Base-by-base conservation (phyloP, 176 grass and related monocot species). In the Echinochloa phyllopogon region DNA sequence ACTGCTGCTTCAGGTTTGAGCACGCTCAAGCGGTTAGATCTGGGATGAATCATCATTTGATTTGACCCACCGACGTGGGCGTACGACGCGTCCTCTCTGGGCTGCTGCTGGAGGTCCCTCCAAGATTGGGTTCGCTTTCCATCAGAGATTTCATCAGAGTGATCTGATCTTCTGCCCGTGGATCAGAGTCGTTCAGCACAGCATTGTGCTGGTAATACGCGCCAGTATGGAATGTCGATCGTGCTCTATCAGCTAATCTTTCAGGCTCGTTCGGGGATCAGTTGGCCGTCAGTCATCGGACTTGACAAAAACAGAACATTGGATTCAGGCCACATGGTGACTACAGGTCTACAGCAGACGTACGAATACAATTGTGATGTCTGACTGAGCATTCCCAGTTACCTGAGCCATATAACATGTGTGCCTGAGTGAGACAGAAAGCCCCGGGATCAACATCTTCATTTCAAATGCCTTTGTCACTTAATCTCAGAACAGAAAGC, bases 1-100 rank as follows among this genome's bases (percentile, higher is more conserved):
- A n/a, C n/a, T 18, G 48, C 47, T 14, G 73, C 74, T 23, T 47
- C 21, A 21, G 65, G 65, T 41, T 53, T 79, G 63, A 37, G 23
- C 17, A 70, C 83, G 61, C 18, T 11, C 16, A n/a, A 15, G 16
- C 23, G 43, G 38, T 82, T 75, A 71, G 88, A 86, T 90, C 77
- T 89, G 53, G 83, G 5, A 77, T 37, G 52, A 60, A 6, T 0
- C 50, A 69, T 62, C 42, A 69, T 40, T 76, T 29, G 76, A 69
- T 58, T 77, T 70, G 13, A 10, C 63, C 41, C 51, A 63, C 62
- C 79, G 16, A 41, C 72, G 60, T 29, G n/a, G 12, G 20, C 44
- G 65, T 43, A 68, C 47, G 74, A 18, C 64, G 64, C 79, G 42
- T 80, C 12, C 38, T n/a, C n/a, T 8, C n/a, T 33, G 51, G n/a